phyloP scores from a whole-genome alignment of 2,329 filamentous ascomycete species.

The Aureobasidium subglaciale region DNA sequence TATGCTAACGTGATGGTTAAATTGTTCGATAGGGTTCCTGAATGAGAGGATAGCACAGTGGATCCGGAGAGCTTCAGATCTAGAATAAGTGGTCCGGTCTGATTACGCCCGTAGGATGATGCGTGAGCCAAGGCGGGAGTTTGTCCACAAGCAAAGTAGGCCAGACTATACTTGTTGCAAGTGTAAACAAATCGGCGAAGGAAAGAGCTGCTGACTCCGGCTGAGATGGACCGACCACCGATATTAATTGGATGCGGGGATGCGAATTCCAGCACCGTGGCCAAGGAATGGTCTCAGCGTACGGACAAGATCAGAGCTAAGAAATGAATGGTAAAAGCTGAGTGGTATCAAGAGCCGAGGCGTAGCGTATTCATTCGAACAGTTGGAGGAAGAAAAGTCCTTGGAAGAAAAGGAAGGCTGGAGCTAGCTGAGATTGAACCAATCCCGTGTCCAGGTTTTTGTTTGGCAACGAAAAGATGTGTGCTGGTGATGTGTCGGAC shows the following conservation, averaged over 20 bases:
- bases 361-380: constrained; percentile 5
- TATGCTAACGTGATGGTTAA: neutral
- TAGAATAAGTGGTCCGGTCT: neutral
- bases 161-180: constrained; percentile 11
- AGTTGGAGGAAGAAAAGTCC: neutral
- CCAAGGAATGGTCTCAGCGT: constrained; percentile 13
- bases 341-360: constrained; percentile 12
- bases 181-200: neutral
- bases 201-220: constrained; percentile 8
- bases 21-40: neutral
- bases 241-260: constrained; percentile 16
- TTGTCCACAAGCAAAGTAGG: neutral
- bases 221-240: constrained; percentile 7
- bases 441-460: neutral
- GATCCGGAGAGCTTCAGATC: constrained; percentile 9
- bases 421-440: neutral
- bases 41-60: constrained; percentile 12
- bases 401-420: neutral
- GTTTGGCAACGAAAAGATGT: neutral
- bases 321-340: constrained; percentile 5
- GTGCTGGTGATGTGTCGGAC: constrained; percentile 1
- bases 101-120: neutral
- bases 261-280: constrained; percentile 10
- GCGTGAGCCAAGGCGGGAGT: constrained; percentile 1
- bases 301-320: constrained; percentile 1